phyloP scores from a whole-genome alignment of 1,139 yeast species.

The Sugiyamaella sp. region DNA sequence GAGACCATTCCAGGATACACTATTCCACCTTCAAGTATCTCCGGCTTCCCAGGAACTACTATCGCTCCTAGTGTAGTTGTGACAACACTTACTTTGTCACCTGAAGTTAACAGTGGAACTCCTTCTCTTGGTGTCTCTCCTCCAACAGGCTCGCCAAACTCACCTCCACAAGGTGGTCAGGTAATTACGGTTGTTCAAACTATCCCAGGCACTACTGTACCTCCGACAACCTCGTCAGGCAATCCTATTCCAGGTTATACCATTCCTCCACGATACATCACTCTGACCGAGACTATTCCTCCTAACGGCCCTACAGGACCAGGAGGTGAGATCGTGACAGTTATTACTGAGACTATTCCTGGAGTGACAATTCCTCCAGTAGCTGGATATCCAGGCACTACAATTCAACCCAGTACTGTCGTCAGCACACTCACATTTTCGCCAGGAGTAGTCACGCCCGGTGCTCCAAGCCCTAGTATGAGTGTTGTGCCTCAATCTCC shows the following conservation, averaged over 20 bases:
- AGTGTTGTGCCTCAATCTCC: not conserved
- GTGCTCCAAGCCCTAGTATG: not conserved
- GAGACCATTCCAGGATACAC: conserved; percentile 27
- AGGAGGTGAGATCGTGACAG: conserved; percentile 9
- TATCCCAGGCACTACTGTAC: conserved; percentile 26
- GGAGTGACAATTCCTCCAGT: conserved; percentile 26
- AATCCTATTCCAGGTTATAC: conserved; percentile 26
- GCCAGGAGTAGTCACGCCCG: not conserved
- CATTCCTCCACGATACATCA: conserved; percentile 24
- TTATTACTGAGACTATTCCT: conserved; percentile 25
- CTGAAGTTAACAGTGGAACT: not conserved
- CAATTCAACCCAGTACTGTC: conserved; percentile 23
- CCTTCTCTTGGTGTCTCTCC: not conserved
- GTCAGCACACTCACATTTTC: conserved; percentile 14
- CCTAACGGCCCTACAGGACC: conserved; percentile 8
- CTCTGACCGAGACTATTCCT: conserved; percentile 10
- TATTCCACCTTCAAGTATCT: conserved; percentile 10
- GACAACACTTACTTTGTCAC: conserved; percentile 17
- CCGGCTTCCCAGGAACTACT: conserved; percentile 27
- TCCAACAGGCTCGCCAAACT: not conserved
- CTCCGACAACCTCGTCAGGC: conserved; percentile 23
- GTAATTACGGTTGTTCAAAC: conserved; percentile 21
- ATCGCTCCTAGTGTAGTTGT: conserved; percentile 20
- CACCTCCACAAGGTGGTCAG: conserved; percentile 1
- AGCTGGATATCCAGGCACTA: conserved; percentile 26